Evolutionary conservation across 2,329 filamentous ascomycete species (phyloP), one percentile per base, ranked within the genome.

Genomic region (Phaeosphaeriaceae sp.): DNA sequence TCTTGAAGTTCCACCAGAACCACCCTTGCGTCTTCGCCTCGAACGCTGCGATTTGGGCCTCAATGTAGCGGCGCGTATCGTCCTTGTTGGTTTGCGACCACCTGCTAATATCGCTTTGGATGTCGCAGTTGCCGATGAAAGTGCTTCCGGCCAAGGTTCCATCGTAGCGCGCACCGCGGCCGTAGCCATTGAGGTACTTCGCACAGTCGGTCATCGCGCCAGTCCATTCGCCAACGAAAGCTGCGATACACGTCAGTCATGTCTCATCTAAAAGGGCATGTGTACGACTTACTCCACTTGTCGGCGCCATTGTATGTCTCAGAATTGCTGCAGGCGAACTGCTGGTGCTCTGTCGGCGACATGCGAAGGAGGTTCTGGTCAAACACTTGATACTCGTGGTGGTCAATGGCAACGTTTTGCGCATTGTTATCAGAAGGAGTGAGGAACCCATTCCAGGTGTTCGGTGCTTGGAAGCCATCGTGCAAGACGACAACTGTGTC

Each of bases 311-410:
- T 72, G 57, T 86, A 86, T 7, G 75, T 69, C 1, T 74, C 70
- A 2, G 81, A 82, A 63, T 84, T 83, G 52, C 79, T 80, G 77
- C 88, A 91, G 51, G 85, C 86, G 25, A 78, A 76, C 56, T 83
- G 76, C 40, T 85, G 76, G 63, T 91, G 89, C 54, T 85, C 70
- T 62, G 79, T 77, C 3, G 82, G 81, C 36, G 79, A 75, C 72
- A 85, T 75, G 21, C 80, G 79, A 27, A 89, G 76, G 25, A 85
- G 77, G 0, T 76, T 78, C 22, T 81, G 74, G 58, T 79, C 81
- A 76, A 90, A 90, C 57, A 88, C 81, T 70, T 90, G 85, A 71
- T 91, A 91, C 69, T 90, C 86, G 71, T 91, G 89, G 57, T 88
- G 87, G 68, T 91, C 89, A 61, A 91, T 76, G 47, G 85, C 83